These are phyloP conservation scores for Gynostemma pentaphyllum DNA, from an alignment of 306 rosid genomes.

Conservation along the genomic window DNA sequence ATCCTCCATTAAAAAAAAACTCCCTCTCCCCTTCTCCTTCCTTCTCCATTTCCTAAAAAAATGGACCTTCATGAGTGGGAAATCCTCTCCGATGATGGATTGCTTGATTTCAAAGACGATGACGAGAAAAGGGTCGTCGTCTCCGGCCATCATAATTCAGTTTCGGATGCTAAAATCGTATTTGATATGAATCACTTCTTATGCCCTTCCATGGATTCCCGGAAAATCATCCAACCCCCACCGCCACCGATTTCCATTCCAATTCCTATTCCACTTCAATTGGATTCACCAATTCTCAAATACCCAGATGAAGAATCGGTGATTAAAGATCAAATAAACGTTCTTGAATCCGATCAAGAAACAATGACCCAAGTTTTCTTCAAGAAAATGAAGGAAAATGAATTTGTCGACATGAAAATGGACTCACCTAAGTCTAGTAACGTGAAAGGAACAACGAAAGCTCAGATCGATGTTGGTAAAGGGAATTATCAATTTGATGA, in stretches of 20 bases:
- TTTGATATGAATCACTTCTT: slow-evolving; percentile 41
- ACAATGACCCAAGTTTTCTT: slow-evolving; percentile 42
- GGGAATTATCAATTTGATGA: slow-evolving; percentile 32
- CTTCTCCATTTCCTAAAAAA: not conserved
- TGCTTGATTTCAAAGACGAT: slow-evolving; percentile 41
- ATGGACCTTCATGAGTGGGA: slow-evolving; percentile 86
- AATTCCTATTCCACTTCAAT: slow-evolving; percentile 31
- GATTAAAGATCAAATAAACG: slow-evolving; percentile 1
- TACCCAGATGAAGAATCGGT: slow-evolving; percentile 12
- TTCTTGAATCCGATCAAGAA: slow-evolving; percentile 32
- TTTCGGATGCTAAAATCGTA: slow-evolving; percentile 20
- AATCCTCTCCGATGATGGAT: slow-evolving; percentile 44
- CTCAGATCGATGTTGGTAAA: slow-evolving; percentile 28
- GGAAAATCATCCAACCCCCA: slow-evolving; percentile 11
- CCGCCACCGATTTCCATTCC: too few species aligned
- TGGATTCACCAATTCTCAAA: slow-evolving; percentile 18
- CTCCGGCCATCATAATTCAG: slow-evolving; percentile 12
- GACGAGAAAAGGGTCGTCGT: slow-evolving; percentile 21
- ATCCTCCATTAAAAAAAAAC: not conserved
- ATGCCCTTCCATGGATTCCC: slow-evolving; percentile 36
- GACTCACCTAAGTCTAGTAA: slow-evolving; percentile 52
- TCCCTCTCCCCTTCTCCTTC: slow-evolving; percentile 3
- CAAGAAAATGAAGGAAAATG: slow-evolving; percentile 45
- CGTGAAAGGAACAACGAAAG: slow-evolving; percentile 21
- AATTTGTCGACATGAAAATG: slow-evolving; percentile 72